A percentile compares a stretch with the other conserved stretches of the same genome.
These are phyloP conservation scores for Canavalia gladiata DNA, from an alignment of 306 rosid species.

Conservation along the genomic window DNA sequence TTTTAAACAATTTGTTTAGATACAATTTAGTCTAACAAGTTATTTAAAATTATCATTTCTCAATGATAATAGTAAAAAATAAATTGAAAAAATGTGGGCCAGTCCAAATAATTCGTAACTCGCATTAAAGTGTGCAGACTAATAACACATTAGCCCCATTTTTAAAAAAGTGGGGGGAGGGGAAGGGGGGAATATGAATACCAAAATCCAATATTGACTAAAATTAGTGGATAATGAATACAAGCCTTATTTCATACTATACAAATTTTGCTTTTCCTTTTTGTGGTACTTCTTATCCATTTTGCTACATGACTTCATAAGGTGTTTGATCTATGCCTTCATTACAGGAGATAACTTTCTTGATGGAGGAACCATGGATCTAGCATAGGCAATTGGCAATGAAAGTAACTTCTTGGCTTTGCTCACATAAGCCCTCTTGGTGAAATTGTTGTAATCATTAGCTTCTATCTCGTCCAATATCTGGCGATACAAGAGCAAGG, in stretches of 20 bases:
- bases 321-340: constrained; percentile 44
- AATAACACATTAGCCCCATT: background rate
- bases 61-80: background rate
- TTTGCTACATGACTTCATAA: constrained; percentile 38
- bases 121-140: background rate
- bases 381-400: constrained; percentile 74
- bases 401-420: constrained; percentile 75
- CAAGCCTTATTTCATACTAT: constrained; percentile 46
- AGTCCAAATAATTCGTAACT: background rate
- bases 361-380: constrained; percentile 61
- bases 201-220: constrained; percentile 40
- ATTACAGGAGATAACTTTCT: constrained; percentile 46
- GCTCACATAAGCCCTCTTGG: constrained; percentile 80
- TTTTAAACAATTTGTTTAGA: background rate
- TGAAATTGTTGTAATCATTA: constrained; percentile 81
- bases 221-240: constrained; percentile 41
- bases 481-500: constrained; percentile 71
- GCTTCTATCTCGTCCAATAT: constrained; percentile 89
- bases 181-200: background rate
- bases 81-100: background rate
- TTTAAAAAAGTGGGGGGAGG: background rate
- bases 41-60: background rate
- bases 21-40: background rate
- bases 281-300: background rate
- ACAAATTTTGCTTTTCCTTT: constrained; percentile 45